Conservation (phyloP, 2,329 filamentous ascomycete genomes). For the Penicillium thymicola region DNA sequence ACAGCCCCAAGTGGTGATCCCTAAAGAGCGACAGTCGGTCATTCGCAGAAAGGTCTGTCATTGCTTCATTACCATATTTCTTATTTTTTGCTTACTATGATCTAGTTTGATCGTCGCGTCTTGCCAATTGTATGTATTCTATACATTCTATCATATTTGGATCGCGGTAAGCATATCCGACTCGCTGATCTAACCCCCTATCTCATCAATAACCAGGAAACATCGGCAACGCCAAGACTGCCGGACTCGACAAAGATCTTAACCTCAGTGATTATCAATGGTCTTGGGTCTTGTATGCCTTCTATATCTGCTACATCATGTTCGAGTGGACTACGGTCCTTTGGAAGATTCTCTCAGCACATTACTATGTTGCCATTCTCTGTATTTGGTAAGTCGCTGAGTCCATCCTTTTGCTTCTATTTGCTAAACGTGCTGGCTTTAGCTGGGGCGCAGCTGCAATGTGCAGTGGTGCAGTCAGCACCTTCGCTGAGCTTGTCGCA, state of each 20-base stretch:
- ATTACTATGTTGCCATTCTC: conserved; percentile 19
- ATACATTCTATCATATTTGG: conserved; percentile 25
- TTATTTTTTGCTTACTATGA: not conserved
- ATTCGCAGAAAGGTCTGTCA: conserved; percentile 15
- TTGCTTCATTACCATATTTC: not conserved
- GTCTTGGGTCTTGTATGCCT: conserved; percentile 26
- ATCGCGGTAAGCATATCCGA: conserved; percentile 13
- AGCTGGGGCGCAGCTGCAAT: conserved; percentile 28
- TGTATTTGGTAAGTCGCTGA: conserved; percentile 21
- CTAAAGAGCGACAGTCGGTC: conserved; percentile 8
- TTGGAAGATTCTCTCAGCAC: conserved; percentile 27
- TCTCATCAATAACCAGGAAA: conserved; percentile 6
- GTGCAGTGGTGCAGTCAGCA: conserved; percentile 23
- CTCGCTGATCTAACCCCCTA: not conserved
- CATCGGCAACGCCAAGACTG: conserved; percentile 28
- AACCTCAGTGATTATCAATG: conserved; percentile 19
- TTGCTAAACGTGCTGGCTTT: not conserved
- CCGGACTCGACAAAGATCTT: conserved; percentile 21
- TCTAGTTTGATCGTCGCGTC: conserved; percentile 8
- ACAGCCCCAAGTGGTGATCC: not conserved
- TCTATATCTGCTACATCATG: conserved; percentile 26
- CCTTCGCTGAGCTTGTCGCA: conserved; percentile 19
- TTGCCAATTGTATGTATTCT: conserved; percentile 25
- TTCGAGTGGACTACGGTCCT: conserved; percentile 27
- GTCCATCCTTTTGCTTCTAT: not conserved